These are phyloP conservation scores for Sextonia rubra DNA, from an alignment of 164 flowering plant genomes.

Conservation along the genomic window DNA sequence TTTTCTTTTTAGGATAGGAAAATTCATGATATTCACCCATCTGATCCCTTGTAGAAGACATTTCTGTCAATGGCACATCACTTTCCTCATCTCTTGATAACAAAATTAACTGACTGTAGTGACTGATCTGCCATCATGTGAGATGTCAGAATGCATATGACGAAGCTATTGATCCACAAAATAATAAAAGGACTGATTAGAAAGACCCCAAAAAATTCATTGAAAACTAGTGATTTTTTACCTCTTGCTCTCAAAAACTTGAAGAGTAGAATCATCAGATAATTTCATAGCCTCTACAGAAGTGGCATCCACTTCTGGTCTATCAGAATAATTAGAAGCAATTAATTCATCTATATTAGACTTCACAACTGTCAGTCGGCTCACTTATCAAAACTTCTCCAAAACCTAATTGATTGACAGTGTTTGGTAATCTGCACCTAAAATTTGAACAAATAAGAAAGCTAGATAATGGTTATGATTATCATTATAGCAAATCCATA, in stretches of 20 bases:
- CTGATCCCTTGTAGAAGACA: conserved; percentile 11
- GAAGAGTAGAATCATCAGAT: not conserved
- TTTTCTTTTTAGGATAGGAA: conserved; percentile 31
- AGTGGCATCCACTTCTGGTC: not conserved
- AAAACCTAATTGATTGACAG: conserved; percentile 16
- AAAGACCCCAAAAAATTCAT: not conserved
- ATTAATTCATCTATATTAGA: conserved; percentile 12
- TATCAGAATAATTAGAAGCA: conserved; percentile 1
- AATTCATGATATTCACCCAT: conserved; percentile 13
- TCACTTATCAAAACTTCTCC: conserved; percentile 20
- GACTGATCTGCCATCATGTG: conserved; percentile 21
- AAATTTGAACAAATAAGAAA: conserved; percentile 2
- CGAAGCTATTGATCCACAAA: not conserved
- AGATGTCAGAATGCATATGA: conserved; percentile 3
- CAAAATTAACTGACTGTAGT: conserved; percentile 15
- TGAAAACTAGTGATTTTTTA: conserved; percentile 2
- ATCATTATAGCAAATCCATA: not conserved
- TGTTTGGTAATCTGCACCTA: conserved; percentile 12
- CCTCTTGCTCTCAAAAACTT: conserved; percentile 9
- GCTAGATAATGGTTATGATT: not conserved
- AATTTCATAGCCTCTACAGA: conserved; percentile 1
- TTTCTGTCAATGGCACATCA: conserved; percentile 7
- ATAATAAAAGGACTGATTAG: not conserved
- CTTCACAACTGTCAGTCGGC: conserved; percentile 4
- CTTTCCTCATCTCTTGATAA: conserved; percentile 15